Conservation (phyloP, 179 eudicot species). For the Actinidia polygama region DNA sequence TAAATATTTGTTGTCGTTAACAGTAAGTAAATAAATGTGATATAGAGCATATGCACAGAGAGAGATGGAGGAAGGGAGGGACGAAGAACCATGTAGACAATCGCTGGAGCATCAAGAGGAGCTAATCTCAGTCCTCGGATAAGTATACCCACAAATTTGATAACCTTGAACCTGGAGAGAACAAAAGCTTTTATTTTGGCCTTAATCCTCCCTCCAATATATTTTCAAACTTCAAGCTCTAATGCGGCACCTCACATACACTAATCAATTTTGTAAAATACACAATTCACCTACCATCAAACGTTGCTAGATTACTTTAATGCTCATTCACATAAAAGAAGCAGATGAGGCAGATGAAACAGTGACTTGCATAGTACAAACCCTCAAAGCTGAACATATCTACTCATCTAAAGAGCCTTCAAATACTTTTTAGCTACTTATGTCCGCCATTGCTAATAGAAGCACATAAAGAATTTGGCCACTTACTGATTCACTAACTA, state of each 20-base stretch:
- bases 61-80: slow-evolving; percentile 14
- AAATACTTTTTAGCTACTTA: not conserved
- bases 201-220: not conserved
- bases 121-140: slow-evolving; percentile 98
- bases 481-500: not conserved
- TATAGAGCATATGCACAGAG: not conserved
- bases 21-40: slow-evolving; percentile 4
- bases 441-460: not conserved
- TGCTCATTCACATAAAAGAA: not conserved
- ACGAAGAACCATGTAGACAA: slow-evolving; percentile 91
- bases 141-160: slow-evolving; percentile 96
- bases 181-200: not conserved
- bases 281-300: slow-evolving; percentile 62
- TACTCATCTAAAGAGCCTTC: not conserved
- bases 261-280: not conserved
- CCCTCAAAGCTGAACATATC: not conserved
- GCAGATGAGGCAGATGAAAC: not conserved
- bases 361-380: not conserved
- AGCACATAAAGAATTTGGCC: not conserved
- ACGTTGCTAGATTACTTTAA: not conserved
- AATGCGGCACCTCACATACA: slow-evolving; percentile 75
- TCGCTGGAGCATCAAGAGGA: slow-evolving; percentile 99
- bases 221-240: slow-evolving; percentile 67
- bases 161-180: slow-evolving; percentile 82
- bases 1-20: not conserved